Evolutionary conservation across 177 flowering plant genomes (phyloP).

Genomic region (Vitis hybrid): DNA sequence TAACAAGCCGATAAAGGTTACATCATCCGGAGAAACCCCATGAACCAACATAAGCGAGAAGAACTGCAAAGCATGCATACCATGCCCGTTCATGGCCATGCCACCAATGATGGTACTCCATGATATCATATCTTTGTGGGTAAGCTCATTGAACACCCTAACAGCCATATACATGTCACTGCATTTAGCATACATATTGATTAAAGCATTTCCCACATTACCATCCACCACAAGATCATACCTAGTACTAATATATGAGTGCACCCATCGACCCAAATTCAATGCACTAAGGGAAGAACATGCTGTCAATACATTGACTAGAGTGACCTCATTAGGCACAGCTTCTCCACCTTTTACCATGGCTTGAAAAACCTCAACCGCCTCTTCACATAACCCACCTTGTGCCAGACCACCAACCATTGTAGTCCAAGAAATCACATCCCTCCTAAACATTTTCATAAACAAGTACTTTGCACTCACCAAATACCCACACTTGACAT

Average conservation of each 20-base stretch:
- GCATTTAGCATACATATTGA: slow-evolving; percentile 35
- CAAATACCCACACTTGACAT: slow-evolving; percentile 19
- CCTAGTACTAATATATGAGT: slow-evolving; percentile 7
- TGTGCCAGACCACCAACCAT: slow-evolving; percentile 28
- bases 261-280: slow-evolving; percentile 26
- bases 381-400: slow-evolving; percentile 26
- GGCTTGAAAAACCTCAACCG: slow-evolving; percentile 19
- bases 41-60: slow-evolving; percentile 28
- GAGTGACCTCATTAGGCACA: slow-evolving; percentile 31
- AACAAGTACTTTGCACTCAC: slow-evolving; percentile 20
- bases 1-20: slow-evolving; percentile 28
- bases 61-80: slow-evolving; percentile 19
- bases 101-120: slow-evolving; percentile 36
- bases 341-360: slow-evolving; percentile 23
- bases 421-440: slow-evolving; percentile 36
- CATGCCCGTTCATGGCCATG: slow-evolving; percentile 33
- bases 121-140: slow-evolving; percentile 24
- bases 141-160: slow-evolving; percentile 16
- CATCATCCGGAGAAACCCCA: slow-evolving; percentile 28
- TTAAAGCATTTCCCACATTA: slow-evolving; percentile 25
- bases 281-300: slow-evolving; percentile 27
- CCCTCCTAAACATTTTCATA: slow-evolving; percentile 26
- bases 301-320: slow-evolving; percentile 24
- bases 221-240: slow-evolving; percentile 12
- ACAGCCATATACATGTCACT: slow-evolving; percentile 20